Conservation (phyloP, 257 asterid genomes). For the Hygrophila difformis region DNA sequence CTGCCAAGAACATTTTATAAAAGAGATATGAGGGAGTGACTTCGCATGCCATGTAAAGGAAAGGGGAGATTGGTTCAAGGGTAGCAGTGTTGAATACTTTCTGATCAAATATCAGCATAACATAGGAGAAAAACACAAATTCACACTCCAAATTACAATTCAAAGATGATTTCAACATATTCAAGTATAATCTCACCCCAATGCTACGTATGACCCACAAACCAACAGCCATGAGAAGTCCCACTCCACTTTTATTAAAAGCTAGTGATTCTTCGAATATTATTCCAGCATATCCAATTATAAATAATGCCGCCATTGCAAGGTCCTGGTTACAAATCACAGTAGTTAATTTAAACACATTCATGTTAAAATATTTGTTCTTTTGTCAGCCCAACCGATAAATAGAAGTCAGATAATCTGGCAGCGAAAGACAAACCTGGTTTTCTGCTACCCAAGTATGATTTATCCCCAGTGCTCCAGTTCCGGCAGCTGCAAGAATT, state of each 20-base stretch:
- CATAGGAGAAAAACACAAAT: no score
- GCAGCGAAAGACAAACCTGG: slow-evolving; percentile 54
- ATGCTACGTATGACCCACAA: slow-evolving; percentile 92
- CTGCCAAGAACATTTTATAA: slow-evolving; percentile 41
- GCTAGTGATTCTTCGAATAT: slow-evolving; percentile 96
- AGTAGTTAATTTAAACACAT: slow-evolving; percentile 9
- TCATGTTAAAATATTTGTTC: no score
- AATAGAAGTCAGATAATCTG: not conserved
- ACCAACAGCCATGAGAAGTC: slow-evolving; percentile 93
- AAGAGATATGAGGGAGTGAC: no score
- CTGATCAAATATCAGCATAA: no score
- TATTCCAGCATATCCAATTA: slow-evolving; percentile 86
- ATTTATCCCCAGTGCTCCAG: slow-evolving; percentile 79
- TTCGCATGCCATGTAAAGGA: no score
- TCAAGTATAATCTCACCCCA: slow-evolving; percentile 74
- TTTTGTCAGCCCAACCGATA: no score
- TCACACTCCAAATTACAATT: no score
- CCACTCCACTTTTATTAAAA: slow-evolving; percentile 96
- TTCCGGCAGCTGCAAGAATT: slow-evolving; percentile 73
- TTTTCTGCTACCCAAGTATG: slow-evolving; percentile 95
- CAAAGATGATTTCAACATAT: no score
- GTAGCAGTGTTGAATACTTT: no score
- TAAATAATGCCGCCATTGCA: slow-evolving; percentile 85
- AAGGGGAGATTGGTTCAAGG: no score
- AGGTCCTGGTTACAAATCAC: slow-evolving; percentile 69